Base-by-base conservation (phyloP, 2,329 filamentous ascomycete species). In the Fusarium sp. region DNA sequence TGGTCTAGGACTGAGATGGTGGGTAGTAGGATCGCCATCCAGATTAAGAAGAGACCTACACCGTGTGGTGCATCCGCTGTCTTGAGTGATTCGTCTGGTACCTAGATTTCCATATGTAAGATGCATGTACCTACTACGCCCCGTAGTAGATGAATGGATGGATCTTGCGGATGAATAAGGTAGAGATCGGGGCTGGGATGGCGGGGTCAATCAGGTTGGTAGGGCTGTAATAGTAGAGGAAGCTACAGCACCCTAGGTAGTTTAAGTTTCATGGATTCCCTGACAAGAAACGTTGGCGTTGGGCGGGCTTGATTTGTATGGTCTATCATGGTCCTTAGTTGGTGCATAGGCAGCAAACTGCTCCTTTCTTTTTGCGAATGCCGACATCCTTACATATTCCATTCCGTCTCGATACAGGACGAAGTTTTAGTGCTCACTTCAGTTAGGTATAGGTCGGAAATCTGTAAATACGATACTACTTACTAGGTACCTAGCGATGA, bases 21-120 rank as follows among this genome's bases (percentile, higher is more conserved):
- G 52, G 58, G 58, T 42, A 56, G 60, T 44, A 28, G 47, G 32
- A 45, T 38, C 61, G 56, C 49, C 60, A 61, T 61, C 45, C 42
- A 51, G 10, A 56, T 42, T 40, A 48, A 61, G 50, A 57, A 61
- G 22, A 13, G 7, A 25, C 32, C 44, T 34, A 15, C 36, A 60
- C 40, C 56, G 56, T 51, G 51, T 39, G 15, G 32, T 24, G 25
- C 10, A 29, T 29, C 35, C 42, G 53, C 41, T 28, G 41, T 46
- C 36, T 12, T 36, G 36, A n/a, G 34, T 43, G 41, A 28, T 35
- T 43, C 32, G 39, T 40, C 45, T 42, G 48, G 15, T 11, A 13
- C 31, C 31, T 12, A 29, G 47, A 32, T 29, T n/a, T 43, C 19
- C 19, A 19, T 19, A 19, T 28, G 26, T 28, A 43, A 43, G 41